A percentile compares a stretch with the other conserved stretches of the same genome.
These are phyloP conservation scores for Geotrichum europaeum DNA, from an alignment of 1,139 yeast genomes.

Conservation along the genomic window DNA sequence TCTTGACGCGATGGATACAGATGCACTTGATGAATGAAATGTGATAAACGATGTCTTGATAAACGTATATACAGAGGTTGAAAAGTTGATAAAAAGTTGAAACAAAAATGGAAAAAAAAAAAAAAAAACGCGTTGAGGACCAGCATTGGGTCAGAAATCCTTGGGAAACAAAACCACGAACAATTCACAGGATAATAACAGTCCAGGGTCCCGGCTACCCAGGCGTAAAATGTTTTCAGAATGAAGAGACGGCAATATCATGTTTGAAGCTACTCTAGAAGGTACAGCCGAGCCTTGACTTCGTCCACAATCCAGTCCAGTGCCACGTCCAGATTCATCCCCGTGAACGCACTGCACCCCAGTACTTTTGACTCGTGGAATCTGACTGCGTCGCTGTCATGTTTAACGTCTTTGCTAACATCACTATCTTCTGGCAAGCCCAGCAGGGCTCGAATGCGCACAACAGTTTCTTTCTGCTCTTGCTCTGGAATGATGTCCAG, in stretches of 20 bases:
- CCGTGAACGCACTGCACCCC: conserved; percentile 54
- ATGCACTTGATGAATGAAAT: background rate
- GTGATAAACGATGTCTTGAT: background rate
- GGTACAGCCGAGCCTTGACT: conserved; percentile 37
- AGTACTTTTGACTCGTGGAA: conserved; percentile 42
- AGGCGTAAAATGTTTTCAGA: background rate
- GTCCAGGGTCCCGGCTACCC: background rate
- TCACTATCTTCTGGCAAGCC: conserved; percentile 21
- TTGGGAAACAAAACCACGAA: background rate
- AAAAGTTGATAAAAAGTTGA: background rate
- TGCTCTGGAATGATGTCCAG: conserved; percentile 37
- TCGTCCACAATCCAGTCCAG: conserved; percentile 48
- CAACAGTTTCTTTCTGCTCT: conserved; percentile 33
- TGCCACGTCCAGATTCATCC: conserved; percentile 43
- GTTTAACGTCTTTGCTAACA: conserved; percentile 38
- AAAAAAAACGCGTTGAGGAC: background rate
- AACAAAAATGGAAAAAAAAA: background rate
- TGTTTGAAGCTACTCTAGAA: conserved; percentile 26
- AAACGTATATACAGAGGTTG: background rate
- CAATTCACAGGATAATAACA: background rate
- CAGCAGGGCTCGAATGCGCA: conserved; percentile 23
- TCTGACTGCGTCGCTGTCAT: background rate
- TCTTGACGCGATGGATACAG: background rate
- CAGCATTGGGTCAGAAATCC: background rate
- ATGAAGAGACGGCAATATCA: background rate